These are phyloP conservation scores for Pittosporum tobira DNA, from an alignment of 129 eudicot species.

Conservation along the genomic window DNA sequence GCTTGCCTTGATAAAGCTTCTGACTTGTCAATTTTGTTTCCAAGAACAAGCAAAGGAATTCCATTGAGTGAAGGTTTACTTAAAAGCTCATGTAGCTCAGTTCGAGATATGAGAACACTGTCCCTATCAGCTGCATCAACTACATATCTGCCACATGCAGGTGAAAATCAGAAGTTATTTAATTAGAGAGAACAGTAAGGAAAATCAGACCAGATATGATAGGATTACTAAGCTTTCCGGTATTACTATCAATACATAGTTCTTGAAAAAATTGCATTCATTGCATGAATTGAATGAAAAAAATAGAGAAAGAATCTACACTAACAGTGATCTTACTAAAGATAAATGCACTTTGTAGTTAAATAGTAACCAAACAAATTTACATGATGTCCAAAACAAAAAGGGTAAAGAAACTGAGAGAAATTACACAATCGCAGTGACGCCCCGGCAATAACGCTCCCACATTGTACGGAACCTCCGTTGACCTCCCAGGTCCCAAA, in stretches of 20 bases:
- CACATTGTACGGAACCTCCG: conserved; percentile 91
- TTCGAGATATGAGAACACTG: conserved; percentile 55
- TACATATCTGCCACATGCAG: conserved; percentile 51
- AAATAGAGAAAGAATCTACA: background rate
- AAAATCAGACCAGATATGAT: background rate
- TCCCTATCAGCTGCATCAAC: conserved; percentile 97
- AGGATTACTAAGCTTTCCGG: too few species aligned
- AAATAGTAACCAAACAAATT: background rate
- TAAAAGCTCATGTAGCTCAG: conserved; percentile 76
- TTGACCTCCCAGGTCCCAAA: conserved; percentile 99
- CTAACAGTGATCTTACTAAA: background rate
- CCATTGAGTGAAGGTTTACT: conserved; percentile 66
- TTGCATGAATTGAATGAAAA: too few species aligned
- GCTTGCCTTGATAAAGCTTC: conserved; percentile 80
- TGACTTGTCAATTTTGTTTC: conserved; percentile 84
- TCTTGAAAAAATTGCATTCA: too few species aligned
- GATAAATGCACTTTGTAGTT: background rate
- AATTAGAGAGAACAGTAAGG: background rate
- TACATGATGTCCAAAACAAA: background rate
- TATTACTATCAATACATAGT: too few species aligned
- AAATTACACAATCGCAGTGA: conserved; percentile 71
- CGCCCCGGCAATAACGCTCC: conserved; percentile 97
- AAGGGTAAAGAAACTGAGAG: background rate
- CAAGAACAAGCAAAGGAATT: conserved; percentile 78
- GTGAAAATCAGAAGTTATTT: background rate